Base-by-base conservation (phyloP, 2,329 filamentous ascomycete species). In the Fusarium floridanum region DNA sequence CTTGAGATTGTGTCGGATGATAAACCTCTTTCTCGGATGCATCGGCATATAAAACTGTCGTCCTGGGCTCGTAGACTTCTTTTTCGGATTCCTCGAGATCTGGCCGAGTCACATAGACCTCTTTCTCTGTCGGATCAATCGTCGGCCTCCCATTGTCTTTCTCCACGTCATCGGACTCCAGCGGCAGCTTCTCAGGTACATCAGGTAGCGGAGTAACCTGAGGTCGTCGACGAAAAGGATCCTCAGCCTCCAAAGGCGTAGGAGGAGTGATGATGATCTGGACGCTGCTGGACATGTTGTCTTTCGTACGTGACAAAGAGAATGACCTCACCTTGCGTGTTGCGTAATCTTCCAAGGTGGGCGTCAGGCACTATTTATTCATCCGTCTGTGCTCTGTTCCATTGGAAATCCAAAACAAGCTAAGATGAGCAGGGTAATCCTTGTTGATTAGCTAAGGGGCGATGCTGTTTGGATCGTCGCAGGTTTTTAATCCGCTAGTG, bases 221-320 rank as follows among this genome's bases (percentile, higher is more conserved):
- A 55, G 29, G 8, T 14, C 12, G 12, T 5, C 29, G 45, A 43
- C 29, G 43, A 65, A 32, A 24, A n/a, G n/a, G 0, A 75, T 66
- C 43, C 11, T 50, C 45, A n/a, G 45, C 45, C 8, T 50, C 45
- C 24, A 50, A 50, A 8, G 74, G 74, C 16, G 74, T 76, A 0
- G 74, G 68, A 12, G 74, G 74, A 0, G 74, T 76, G 20, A 76
- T n/a, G 2, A 73, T 63, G 20, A 76, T 76, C n/a, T 66, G 45
- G 36, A 76, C 74, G 29, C 37, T 37, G 39, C 8, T 20, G 16
- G 45, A 50, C 45, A 6, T 50, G 24, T 5, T 14, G 50, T n/a
- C n/a, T n/a, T n/a, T n/a, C n/a, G n/a, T n/a, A n/a, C n/a, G n/a
- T 4, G 10, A 29, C 7, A 7, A 12, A 27, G 9, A 50, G 41